Conservation (phyloP, 2,329 filamentous ascomycete species). For the Phaeoacremonium minimum region DNA sequence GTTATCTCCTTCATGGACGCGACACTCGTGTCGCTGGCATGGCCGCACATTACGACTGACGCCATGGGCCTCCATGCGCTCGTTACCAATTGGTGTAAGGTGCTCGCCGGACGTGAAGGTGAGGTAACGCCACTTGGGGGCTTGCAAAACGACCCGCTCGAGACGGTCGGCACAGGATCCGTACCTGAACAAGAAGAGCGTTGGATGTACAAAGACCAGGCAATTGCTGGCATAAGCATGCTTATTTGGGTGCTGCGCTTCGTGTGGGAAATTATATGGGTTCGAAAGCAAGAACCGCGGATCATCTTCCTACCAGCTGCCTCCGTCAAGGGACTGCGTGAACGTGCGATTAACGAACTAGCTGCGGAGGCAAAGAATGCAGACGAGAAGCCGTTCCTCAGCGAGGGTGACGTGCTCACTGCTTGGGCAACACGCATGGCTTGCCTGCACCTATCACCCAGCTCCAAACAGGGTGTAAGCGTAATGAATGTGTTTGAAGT, state of each 20-base stretch:
- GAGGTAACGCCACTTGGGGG: constrained; percentile 31
- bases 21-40: constrained; percentile 41
- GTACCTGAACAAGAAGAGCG: constrained; percentile 17
- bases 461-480: constrained; percentile 22
- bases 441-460: constrained; percentile 13
- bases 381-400: constrained; percentile 29
- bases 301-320: constrained; percentile 31
- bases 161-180: constrained; percentile 11
- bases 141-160: constrained; percentile 29
- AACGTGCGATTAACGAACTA: constrained; percentile 23
- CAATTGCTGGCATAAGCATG: constrained; percentile 19
- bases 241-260: constrained; percentile 26
- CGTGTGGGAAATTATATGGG: constrained; percentile 24
- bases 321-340: constrained; percentile 21
- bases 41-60: constrained; percentile 44
- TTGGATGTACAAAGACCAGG: constrained; percentile 17
- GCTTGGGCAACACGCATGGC: constrained; percentile 32
- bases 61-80: constrained; percentile 36
- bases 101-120: constrained; percentile 34
- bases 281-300: constrained; percentile 24
- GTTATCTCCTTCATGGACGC: constrained; percentile 43
- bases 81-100: constrained; percentile 38
- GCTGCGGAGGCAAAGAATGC: constrained; percentile 5
- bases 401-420: constrained; percentile 39
- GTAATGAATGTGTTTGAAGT: constrained; percentile 34